Percentiles rank a stretch among this genome's conserved stretches.
Evolutionary conservation across 2,329 filamentous ascomycete species (phyloP).

Genomic region (Trichophyton mentagrophytes): DNA sequence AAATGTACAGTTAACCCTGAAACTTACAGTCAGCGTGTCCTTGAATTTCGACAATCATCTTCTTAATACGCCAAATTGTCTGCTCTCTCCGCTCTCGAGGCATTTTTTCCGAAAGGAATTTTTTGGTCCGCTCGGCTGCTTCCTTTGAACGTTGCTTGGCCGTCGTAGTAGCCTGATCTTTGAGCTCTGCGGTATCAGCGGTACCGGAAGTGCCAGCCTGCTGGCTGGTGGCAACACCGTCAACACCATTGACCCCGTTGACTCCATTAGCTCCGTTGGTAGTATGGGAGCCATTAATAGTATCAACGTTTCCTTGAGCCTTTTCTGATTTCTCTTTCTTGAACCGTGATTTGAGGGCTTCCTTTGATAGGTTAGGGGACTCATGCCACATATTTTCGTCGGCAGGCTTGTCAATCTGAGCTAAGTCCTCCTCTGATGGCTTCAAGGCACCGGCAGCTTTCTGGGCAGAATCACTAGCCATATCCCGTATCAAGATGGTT

Average conservation of each 20-base stretch:
- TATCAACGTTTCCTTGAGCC: background rate
- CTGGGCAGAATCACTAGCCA: conserved; percentile 76
- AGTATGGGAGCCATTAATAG: background rate
- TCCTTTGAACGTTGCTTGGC: conserved; percentile 29
- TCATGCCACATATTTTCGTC: conserved; percentile 93
- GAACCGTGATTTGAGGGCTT: conserved; percentile 55
- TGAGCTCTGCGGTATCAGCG: conserved; percentile 26
- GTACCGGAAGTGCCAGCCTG: conserved; percentile 17
- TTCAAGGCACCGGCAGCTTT: conserved; percentile 64
- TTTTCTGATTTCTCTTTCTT: conserved; percentile 38
- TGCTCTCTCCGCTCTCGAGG: conserved; percentile 87
- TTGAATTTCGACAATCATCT: conserved; percentile 95
- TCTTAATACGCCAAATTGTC: conserved; percentile 84
- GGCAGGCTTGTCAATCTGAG: conserved; percentile 69
- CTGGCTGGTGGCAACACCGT: conserved; percentile 25
- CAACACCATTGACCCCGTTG: conserved; percentile 31
- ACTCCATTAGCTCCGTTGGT: background rate
- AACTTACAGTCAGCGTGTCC: conserved; percentile 72
- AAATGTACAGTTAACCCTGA: background rate
- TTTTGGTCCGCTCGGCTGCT: conserved; percentile 39
- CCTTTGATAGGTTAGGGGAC: conserved; percentile 59
- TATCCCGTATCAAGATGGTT: conserved; percentile 68
- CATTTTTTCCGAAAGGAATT: conserved; percentile 76
- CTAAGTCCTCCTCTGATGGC: conserved; percentile 63
- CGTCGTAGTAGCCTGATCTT: conserved; percentile 36